Percentiles rank a stretch among this genome's conserved stretches.
phyloP scores from a whole-genome alignment of 495 filamentous ascomycete species.

The Neurospora sp. region DNA sequence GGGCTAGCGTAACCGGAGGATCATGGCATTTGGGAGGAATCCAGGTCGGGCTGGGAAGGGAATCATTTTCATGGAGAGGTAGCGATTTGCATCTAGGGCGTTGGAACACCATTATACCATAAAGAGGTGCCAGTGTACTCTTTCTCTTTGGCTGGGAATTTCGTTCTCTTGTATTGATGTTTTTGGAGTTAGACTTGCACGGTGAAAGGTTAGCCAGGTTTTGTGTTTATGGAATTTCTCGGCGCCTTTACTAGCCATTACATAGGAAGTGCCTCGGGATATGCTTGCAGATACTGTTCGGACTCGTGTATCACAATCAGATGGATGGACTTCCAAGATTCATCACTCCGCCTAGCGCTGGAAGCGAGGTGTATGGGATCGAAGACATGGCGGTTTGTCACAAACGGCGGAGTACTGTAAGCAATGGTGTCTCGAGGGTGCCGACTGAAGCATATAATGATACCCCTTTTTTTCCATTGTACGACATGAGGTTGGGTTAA shows the following conservation, averaged over 20 bases:
- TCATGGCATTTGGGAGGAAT: background rate
- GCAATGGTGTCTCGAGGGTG: background rate
- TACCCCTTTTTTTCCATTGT: background rate
- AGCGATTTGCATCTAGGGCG: conserved; percentile 1
- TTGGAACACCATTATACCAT: conserved; percentile 1
- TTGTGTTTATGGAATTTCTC: background rate
- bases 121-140: background rate
- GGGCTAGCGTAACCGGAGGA: background rate
- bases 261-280: background rate
- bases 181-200: background rate
- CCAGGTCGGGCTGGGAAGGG: background rate
- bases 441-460: background rate
- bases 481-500: background rate
- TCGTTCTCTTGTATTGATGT: background rate
- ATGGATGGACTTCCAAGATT: background rate
- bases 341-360: background rate
- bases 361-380: background rate
- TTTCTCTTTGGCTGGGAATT: background rate
- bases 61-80: background rate
- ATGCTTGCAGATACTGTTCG: background rate
- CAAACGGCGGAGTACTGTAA: background rate
- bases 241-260: background rate
- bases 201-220: background rate
- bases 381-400: background rate
- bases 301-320: background rate